Conservation (phyloP, 1,284 basidiomycete genomes). For the Bjerkandera adusta region DNA sequence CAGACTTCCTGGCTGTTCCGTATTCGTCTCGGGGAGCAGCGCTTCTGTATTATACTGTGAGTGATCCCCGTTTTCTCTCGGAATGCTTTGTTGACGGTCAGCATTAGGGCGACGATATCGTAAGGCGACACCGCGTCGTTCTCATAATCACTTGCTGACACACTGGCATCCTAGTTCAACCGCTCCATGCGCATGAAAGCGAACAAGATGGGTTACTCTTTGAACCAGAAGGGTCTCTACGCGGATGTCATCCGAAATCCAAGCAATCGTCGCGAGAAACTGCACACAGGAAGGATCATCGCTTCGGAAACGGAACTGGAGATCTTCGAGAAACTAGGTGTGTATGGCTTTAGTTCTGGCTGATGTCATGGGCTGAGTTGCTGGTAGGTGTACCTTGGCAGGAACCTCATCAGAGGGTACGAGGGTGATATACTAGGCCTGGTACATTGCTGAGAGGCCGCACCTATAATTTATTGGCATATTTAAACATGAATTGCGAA, state of each 20-base stretch:
- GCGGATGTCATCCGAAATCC: slow-evolving; percentile 71
- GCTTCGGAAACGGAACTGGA: slow-evolving; percentile 84
- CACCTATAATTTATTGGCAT: too few species aligned
- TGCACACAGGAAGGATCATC: slow-evolving; percentile 61
- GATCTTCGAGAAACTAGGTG: slow-evolving; percentile 73
- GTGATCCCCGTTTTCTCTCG: slow-evolving; percentile 22
- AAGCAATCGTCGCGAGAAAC: slow-evolving; percentile 55
- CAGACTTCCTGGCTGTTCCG: slow-evolving; percentile 74
- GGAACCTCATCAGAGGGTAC: slow-evolving; percentile 68
- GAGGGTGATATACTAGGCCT: too few species aligned
- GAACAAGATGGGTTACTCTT: slow-evolving; percentile 74
- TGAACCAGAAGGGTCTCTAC: slow-evolving; percentile 85
- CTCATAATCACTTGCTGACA: background rate
- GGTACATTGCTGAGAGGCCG: too few species aligned
- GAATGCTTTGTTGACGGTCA: background rate
- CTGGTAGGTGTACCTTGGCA: slow-evolving; percentile 66
- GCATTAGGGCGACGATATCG: slow-evolving; percentile 76
- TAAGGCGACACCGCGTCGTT: slow-evolving; percentile 33
- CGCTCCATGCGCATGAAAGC: slow-evolving; percentile 86
- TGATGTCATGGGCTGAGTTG: background rate
- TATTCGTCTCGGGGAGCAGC: slow-evolving; percentile 80
- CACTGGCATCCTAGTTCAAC: slow-evolving; percentile 67
- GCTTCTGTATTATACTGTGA: slow-evolving; percentile 84
- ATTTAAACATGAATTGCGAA: too few species aligned
- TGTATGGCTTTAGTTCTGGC: slow-evolving; percentile 19